These are phyloP conservation scores for Brassica balearica DNA, from an alignment of 441 rosid species.

Conservation along the genomic window DNA sequence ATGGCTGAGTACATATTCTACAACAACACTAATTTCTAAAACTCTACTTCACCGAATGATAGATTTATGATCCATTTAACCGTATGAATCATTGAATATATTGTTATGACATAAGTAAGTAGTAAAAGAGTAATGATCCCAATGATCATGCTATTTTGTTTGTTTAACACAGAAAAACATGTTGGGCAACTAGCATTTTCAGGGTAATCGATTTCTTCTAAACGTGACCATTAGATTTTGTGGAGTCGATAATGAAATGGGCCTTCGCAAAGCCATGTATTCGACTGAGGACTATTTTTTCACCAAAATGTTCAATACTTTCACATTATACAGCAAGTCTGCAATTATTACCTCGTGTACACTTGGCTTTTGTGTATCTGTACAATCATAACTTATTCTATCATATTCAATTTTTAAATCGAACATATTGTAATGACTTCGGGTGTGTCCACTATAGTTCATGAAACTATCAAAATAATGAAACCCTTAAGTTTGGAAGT, in stretches of 20 bases:
- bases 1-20: background rate
- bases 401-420: background rate
- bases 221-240: slow-evolving; percentile 9
- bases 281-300: slow-evolving; percentile 26
- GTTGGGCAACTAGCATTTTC: slow-evolving; percentile 2
- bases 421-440: background rate
- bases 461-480: background rate
- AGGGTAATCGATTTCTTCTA: slow-evolving; percentile 1
- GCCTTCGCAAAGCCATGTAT: slow-evolving; percentile 11
- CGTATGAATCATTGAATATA: background rate
- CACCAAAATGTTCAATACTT: slow-evolving; percentile 31
- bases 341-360: slow-evolving; percentile 18
- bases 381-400: background rate
- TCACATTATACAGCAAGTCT: slow-evolving; percentile 5
- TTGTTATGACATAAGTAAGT: background rate
- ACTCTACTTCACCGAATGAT: background rate
- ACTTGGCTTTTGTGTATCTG: slow-evolving; percentile 11
- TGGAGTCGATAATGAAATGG: slow-evolving; percentile 11
- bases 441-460: background rate
- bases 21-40: background rate
- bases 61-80: background rate
- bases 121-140: background rate
- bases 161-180: background rate
- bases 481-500: background rate
- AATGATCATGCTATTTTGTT: background rate